These are phyloP conservation scores for Tripterygium wilfordii DNA, from an alignment of 177 flowering plant species.

Conservation along the genomic window DNA sequence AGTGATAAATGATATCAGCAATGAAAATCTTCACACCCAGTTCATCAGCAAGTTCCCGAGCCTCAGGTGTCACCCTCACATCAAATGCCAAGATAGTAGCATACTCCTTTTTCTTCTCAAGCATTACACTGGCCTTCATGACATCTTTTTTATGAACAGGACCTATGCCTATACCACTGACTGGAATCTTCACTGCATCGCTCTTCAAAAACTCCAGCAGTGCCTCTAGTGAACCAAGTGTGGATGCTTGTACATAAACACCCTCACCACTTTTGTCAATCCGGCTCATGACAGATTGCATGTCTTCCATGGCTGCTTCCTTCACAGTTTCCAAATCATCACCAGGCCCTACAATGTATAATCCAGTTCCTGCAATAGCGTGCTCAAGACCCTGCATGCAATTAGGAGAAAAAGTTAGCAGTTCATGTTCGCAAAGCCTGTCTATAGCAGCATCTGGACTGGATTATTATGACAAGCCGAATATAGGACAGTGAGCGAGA, in stretches of 20 bases:
- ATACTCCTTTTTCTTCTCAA: constrained; percentile 96
- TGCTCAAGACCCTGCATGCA: constrained; percentile 87
- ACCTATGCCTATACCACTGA: constrained; percentile 94
- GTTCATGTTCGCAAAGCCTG: too few species aligned
- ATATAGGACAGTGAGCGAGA: too few species aligned
- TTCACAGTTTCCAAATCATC: constrained; percentile 85
- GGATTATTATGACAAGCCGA: too few species aligned
- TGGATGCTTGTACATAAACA: constrained; percentile 96
- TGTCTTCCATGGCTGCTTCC: constrained; percentile 80
- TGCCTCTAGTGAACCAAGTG: constrained; percentile 96
- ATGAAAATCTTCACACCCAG: constrained; percentile 84
- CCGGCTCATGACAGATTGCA: constrained; percentile 85
- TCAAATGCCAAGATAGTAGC: constrained; percentile 97
- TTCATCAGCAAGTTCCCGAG: constrained; percentile 93
- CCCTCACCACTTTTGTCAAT: constrained; percentile 98
- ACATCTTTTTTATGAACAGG: constrained; percentile 98
- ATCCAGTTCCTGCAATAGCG: constrained; percentile 92
- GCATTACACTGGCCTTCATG: constrained; percentile 98
- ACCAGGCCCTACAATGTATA: constrained; percentile 80
- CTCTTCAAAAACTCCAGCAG: constrained; percentile 89
- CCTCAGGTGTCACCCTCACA: constrained; percentile 95
- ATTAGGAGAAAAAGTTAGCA: not conserved
- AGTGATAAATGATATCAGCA: constrained; percentile 96
- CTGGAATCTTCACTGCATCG: constrained; percentile 85
- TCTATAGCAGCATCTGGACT: too few species aligned